A percentile compares a stretch with the other conserved stretches of the same genome.
phyloP scores from a whole-genome alignment of 768 basidiomycete species.

The Collybia mongolica region DNA sequence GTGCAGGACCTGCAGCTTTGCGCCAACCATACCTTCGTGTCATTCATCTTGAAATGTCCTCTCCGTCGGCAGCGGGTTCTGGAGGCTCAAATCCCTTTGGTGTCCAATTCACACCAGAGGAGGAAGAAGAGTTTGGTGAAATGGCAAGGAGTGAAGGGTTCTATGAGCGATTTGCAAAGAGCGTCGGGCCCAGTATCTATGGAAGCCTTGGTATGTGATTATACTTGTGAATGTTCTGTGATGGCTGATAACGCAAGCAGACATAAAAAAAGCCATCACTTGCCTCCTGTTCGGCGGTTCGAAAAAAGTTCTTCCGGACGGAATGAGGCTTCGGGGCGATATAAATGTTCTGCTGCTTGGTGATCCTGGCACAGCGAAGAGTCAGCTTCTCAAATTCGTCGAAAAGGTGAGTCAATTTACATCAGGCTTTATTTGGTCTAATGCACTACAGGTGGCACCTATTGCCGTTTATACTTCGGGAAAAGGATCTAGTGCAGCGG shows the following conservation, averaged over 20 bases:
- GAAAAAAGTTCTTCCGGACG: slow-evolving; percentile 95
- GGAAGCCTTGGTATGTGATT: slow-evolving; percentile 82
- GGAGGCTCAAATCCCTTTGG: slow-evolving; percentile 79
- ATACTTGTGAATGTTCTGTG: background rate
- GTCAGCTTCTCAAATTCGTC: slow-evolving; percentile 96
- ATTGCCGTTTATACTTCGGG: slow-evolving; percentile 99
- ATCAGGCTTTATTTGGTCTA: background rate
- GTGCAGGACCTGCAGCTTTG: slow-evolving; percentile 81
- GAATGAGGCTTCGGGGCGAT: slow-evolving; percentile 94
- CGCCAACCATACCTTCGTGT: slow-evolving; percentile 94
- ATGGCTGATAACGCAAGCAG: slow-evolving; percentile 37
- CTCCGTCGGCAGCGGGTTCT: slow-evolving; percentile 65
- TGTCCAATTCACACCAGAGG: slow-evolving; percentile 87
- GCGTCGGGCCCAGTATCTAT: slow-evolving; percentile 96
- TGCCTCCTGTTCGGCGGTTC: slow-evolving; percentile 97
- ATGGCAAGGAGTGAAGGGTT: slow-evolving; percentile 87
- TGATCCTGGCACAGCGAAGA: slow-evolving; percentile 98
- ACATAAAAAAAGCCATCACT: slow-evolving; percentile 97
- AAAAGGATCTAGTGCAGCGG: slow-evolving; percentile 97
- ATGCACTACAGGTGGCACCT: slow-evolving; percentile 73
- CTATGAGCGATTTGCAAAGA: slow-evolving; percentile 91
- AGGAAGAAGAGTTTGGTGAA: slow-evolving; percentile 94
- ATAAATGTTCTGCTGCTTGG: slow-evolving; percentile 96
- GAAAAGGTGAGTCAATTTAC: slow-evolving; percentile 65
- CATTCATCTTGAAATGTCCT: slow-evolving; percentile 88